Base-by-base conservation (phyloP, 345 rosid species). In the Pugionium dolabratum region DNA sequence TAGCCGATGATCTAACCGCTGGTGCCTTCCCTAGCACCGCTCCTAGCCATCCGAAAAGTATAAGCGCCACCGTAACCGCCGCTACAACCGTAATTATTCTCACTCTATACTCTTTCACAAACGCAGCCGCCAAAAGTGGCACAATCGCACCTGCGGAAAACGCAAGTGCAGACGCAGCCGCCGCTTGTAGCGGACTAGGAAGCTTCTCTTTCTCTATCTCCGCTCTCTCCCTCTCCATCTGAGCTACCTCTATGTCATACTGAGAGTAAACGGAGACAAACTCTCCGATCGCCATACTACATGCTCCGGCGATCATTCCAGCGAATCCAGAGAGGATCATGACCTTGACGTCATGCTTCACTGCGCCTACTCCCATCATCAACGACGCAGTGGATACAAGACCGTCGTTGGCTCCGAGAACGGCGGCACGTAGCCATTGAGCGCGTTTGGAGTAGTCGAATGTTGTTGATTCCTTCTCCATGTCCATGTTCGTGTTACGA, bases 211-310 rank as follows among this genome's bases (percentile, higher is more conserved):
- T 75, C 65, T 75, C 77, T 1, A 57, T 39, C 54, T n/a, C 59
- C 4, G 1, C 34, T 61, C 54, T 67, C 10, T 83, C 81, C 60
- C 98, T 76, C 54, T 81, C 83, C 72, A 80, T 75, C 11, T 92
- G 98, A 42, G 96, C 90, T 11, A 89, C 8, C 74, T 92, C 91
- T 2, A 89, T 83, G 50, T 92, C 98, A 6, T 87, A 59, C 39
- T 92, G 98, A 8, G 98, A 84, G 70, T 89, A 82, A 18, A 92
- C 98, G 0, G 98, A 92, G 32, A 92, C 98, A 6, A 83, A 89
- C 72, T 92, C 98, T 10, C 98, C 98, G 1, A 92, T 89, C 7
- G 96, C 95, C 98, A 92, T 92, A 79, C 98, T 92, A 48, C 96
- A 92, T 10, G 98, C 98, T 1, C 98, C 98, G 1, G 96, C 96